Evolutionary conservation across 2,329 filamentous ascomycete genomes (phyloP).

Genomic region (Colletotrichum coccodes): DNA sequence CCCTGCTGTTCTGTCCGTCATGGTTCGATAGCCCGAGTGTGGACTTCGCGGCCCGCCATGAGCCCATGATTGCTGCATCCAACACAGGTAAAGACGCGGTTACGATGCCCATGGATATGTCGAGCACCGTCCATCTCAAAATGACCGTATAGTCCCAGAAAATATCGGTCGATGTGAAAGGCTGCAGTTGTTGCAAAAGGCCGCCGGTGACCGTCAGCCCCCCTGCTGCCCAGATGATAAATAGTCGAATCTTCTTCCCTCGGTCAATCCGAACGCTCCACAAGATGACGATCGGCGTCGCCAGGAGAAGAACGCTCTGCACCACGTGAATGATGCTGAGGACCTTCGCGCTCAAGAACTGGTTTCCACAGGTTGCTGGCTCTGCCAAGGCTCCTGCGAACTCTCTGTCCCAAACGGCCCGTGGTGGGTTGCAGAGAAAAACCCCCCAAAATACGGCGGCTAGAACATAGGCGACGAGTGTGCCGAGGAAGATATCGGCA

Average conservation of each 20-base stretch:
- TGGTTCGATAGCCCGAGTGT: conserved; percentile 5
- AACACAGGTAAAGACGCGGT: conserved; percentile 43
- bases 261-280: conserved; percentile 42
- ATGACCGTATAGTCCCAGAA: conserved; percentile 36
- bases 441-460: conserved; percentile 39
- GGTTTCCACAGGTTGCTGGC: conserved; percentile 15
- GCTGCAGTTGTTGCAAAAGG: conserved; percentile 38
- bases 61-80: conserved; percentile 35
- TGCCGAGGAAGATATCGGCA: conserved; percentile 41
- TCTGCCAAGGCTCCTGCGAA: conserved; percentile 14
- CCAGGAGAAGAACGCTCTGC: conserved; percentile 42
- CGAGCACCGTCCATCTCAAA: conserved; percentile 39
- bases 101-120: conserved; percentile 40
- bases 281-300: conserved; percentile 42
- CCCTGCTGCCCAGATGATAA: conserved; percentile 42
- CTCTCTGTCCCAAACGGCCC: conserved; percentile 29
- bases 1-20: conserved; percentile 7
- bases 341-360: conserved; percentile 32
- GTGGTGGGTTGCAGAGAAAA: conserved; percentile 38
- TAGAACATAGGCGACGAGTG: conserved; percentile 39
- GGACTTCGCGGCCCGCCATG: conserved; percentile 23
- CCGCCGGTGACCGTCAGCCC: conserved; percentile 39
- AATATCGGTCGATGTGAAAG: conserved; percentile 13
- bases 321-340: conserved; percentile 43
- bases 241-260: conserved; percentile 39